Evolutionary conservation across 306 rosid genomes (phyloP).

Genomic region (Trifolium dubium): DNA sequence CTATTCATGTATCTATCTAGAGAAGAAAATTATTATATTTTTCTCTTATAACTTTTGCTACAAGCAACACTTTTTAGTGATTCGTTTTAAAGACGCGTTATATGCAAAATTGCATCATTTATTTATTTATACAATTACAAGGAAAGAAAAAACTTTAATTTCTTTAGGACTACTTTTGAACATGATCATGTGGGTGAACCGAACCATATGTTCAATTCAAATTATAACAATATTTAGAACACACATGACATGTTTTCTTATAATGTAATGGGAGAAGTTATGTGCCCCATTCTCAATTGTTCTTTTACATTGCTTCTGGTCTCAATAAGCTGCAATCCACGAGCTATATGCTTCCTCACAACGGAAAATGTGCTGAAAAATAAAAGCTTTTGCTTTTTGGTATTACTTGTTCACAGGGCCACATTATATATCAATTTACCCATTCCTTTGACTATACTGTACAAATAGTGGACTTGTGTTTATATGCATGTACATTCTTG

Average conservation of each 20-base stretch:
- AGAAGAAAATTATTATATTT: not conserved
- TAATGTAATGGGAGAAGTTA: slow-evolving; percentile 30
- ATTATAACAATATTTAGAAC: slow-evolving; percentile 36
- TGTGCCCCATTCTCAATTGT: slow-evolving; percentile 49
- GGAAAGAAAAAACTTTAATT: slow-evolving; percentile 43
- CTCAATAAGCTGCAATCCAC: slow-evolving; percentile 42
- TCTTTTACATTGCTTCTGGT: slow-evolving; percentile 62
- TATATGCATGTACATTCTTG: slow-evolving; percentile 36
- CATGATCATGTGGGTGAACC: slow-evolving; percentile 40
- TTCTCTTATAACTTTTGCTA: slow-evolving; percentile 28
- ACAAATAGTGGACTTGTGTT: slow-evolving; percentile 25
- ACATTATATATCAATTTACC: slow-evolving; percentile 14
- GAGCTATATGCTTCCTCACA: slow-evolving; percentile 44
- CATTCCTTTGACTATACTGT: slow-evolving; percentile 43
- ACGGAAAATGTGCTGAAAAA: slow-evolving; percentile 24
- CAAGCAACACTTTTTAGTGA: slow-evolving; percentile 31
- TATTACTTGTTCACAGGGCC: slow-evolving; percentile 27
- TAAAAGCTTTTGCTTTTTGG: slow-evolving; percentile 43
- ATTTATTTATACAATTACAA: slow-evolving; percentile 10
- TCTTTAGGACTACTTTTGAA: slow-evolving; percentile 34
- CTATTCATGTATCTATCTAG: not conserved
- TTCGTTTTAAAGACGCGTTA: slow-evolving; percentile 35
- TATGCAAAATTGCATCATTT: not conserved
- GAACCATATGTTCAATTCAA: slow-evolving; percentile 36
- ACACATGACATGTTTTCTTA: slow-evolving; percentile 57